Evolutionary conservation across 305 asterid species (phyloP), one percentile per base, ranked within the genome.

Genomic region (Caryopteris hybrid): DNA sequence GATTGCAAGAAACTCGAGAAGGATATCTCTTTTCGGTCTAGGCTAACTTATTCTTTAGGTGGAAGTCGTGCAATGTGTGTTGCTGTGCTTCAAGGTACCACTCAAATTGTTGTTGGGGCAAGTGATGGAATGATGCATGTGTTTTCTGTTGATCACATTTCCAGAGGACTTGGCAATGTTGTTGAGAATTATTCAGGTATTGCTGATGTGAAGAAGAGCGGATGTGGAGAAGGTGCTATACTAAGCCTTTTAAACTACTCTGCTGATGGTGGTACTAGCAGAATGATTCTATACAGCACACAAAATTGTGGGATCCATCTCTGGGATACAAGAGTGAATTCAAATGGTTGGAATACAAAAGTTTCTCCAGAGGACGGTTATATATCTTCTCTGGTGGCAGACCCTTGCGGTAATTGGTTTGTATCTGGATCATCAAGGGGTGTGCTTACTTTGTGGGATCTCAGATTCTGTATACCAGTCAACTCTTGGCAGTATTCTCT

Each of bases 371-470:
- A 85, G 81, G 97, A 88, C 81, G 99, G 99, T 29, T 95, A 86
- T 75, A 71, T 86, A 33, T 83, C 95, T 66, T 85, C 98, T 73
- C 80, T 95, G 78, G 97, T 89, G 50, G 96, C 92, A 33, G 97
- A 87, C 71, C 98, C 95, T 55, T 88, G 96, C 57, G 99, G 99
- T 74, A 91, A 95, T 76, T 95, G 99, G 99, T 95, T 95, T 78
- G 95, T 91, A 20, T 85, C 98, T 71, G 98, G 99, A 72, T 91
- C 99, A 47, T 95, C 99, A 31, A 89, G 98, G 78, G 97, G 99
- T 33, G 84, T 88, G 81, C 98, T 91, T 75, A 91, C 99, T 42
- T 79, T 95, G 77, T 95, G 99, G 99, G 99, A 95, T 82, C 84
- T 91, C 74, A 83, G 99, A 87, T 95, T 95, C 78, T 86, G 95